Evolutionary conservation across 2,329 filamentous ascomycete genomes (phyloP), one percentile per base, ranked within the genome.

Genomic region (Cercospora beticola): DNA sequence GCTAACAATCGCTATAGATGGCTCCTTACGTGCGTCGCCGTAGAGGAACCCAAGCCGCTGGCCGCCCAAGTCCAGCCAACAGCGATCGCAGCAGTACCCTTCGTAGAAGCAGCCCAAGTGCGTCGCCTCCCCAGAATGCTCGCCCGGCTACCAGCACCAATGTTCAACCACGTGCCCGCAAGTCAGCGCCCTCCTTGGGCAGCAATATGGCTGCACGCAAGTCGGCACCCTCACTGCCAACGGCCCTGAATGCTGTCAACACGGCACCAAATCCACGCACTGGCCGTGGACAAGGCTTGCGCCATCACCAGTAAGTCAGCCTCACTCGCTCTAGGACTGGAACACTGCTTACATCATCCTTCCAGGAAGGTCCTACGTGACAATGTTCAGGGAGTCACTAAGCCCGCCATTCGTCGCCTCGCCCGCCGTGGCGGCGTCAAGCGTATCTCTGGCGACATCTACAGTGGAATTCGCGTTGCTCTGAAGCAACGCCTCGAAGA

Each of bases 331-430:
- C 40, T n/a, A 18, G 1, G 40, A 43, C 26, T 36, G 10, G 43
- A 61, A 8, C 40, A 62, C 26, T 21, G 57, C 52, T 66, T 43
- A 62, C 56, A 18, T 5, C 12, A 36, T 36, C 30, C 18, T 9
- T 7, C 96, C 85, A 91, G 94, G 80, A 97, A 97, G 90, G 96
- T 97, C 87, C 87, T 97, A 82, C 92, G 92, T 83, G 93, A 97
- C 90, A 97, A 97, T 90, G 97, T 97, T 80, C 92, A 97, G 85
- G 93, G 94, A 84, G 95, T 97, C 80, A 97, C 93, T 79, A 97
- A 97, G 90, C 66, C 65, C 1, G 71, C 64, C 58, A 76, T 75
- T 68, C 91, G 93, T 79, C 89, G 91, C 54, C 80, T 94, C 0
- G 92, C 92, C 1, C 87, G 92, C 5, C 88, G 92, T 6, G 92